phyloP scores from a whole-genome alignment of 129 eudicot species.

The Lactuca saligna region DNA sequence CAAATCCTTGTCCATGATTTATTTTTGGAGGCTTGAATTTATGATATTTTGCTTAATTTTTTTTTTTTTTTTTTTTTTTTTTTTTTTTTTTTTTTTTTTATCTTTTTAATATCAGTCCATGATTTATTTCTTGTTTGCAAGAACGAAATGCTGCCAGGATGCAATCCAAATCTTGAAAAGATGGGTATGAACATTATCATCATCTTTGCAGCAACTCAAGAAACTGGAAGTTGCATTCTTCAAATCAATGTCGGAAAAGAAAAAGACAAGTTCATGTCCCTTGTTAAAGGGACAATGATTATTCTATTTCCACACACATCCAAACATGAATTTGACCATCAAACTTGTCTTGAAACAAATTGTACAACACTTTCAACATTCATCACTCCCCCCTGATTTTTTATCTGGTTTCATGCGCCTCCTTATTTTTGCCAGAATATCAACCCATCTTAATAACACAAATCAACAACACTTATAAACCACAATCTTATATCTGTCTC shows the following conservation, averaged over 20 bases:
- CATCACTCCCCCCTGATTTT: not conserved
- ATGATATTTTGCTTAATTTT: slow-evolving; percentile 1
- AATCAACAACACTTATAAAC: too few species aligned
- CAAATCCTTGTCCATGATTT: too few species aligned
- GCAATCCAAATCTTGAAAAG: slow-evolving; percentile 60
- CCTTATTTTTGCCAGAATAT: not conserved
- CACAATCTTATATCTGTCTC: too few species aligned
- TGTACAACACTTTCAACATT: not conserved
- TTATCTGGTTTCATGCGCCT: not conserved
- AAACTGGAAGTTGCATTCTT: slow-evolving; percentile 15
- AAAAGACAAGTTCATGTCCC: slow-evolving; percentile 6
- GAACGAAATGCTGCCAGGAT: slow-evolving; percentile 70
- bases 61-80: too few species aligned
- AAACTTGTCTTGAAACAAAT: slow-evolving; percentile 10
- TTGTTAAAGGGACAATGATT: not conserved
- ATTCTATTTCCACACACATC: slow-evolving; percentile 1
- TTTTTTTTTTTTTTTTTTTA: slow-evolving; percentile 21
- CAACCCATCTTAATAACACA: too few species aligned
- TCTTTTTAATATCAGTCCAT: slow-evolving; percentile 48
- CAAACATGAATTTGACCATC: not conserved
- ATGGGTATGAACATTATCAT: not conserved
- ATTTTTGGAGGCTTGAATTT: not conserved
- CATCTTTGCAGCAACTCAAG: slow-evolving; percentile 9
- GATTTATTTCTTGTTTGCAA: slow-evolving; percentile 83
- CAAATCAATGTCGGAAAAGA: slow-evolving; percentile 3